phyloP scores from a whole-genome alignment of 108 stramenopile species.

The Hondaea fermentalgiana region DNA sequence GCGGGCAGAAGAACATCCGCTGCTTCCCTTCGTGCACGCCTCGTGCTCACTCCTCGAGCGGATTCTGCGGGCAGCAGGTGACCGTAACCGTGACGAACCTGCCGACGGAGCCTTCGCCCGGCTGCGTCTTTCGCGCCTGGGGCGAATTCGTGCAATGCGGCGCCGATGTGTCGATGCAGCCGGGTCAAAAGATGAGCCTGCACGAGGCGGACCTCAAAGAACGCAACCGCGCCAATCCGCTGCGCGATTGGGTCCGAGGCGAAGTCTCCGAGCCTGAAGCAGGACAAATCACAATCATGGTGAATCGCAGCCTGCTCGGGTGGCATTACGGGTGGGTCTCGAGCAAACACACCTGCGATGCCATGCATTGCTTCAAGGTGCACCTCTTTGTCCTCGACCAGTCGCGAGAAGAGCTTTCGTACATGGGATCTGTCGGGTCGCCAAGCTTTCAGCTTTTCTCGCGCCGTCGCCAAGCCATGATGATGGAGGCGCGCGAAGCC shows the following conservation, averaged over 20 bases:
- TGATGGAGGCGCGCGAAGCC: neutral
- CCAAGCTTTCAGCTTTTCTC: neutral
- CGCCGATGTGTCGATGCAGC: neutral
- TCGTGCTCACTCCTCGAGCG: neutral
- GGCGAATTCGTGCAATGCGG: slow-evolving; percentile 1
- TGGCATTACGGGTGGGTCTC: slow-evolving; percentile 11
- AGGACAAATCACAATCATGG: neutral
- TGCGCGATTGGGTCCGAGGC: neutral
- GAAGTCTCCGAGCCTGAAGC: neutral
- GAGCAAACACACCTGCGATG: slow-evolving; percentile 5
- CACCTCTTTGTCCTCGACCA: neutral
- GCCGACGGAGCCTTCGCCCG: neutral
- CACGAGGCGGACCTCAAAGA: neutral
- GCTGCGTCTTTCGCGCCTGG: neutral
- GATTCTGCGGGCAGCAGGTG: neutral
- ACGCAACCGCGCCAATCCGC: neutral
- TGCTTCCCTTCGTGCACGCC: neutral
- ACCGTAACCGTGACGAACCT: neutral
- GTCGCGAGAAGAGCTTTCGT: neutral
- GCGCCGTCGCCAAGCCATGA: neutral
- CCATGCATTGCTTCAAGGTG: neutral
- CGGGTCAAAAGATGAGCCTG: neutral
- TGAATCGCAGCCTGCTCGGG: neutral
- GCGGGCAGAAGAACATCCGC: neutral
- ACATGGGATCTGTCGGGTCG: neutral